Evolutionary conservation across 2,329 filamentous ascomycete genomes (phyloP).

Genomic region (Dothideomycetes sp.): DNA sequence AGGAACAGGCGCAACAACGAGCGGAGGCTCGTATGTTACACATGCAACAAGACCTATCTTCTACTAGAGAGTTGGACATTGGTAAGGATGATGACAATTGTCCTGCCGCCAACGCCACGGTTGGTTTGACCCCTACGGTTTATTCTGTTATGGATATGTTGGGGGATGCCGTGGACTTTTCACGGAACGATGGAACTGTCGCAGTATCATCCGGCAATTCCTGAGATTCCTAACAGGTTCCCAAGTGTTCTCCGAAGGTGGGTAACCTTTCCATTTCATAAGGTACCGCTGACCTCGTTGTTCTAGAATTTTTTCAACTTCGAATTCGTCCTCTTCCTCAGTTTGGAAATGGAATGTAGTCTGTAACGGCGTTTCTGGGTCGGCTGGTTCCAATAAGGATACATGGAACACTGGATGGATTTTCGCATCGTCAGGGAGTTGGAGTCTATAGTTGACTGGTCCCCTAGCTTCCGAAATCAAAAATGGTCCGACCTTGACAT

Average conservation of each 20-base stretch:
- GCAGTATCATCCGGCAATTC: neutral
- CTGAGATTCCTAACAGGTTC: neutral
- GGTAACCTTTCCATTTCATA: slow-evolving; percentile 1
- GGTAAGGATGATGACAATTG: neutral
- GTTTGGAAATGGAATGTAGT: slow-evolving; percentile 1
- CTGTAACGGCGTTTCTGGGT: slow-evolving; percentile 1
- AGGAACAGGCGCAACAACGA: neutral
- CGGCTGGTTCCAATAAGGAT: neutral
- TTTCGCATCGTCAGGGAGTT: slow-evolving; percentile 3
- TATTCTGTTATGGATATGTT: neutral
- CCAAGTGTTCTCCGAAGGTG: neutral
- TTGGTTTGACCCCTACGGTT: neutral
- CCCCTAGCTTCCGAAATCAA: slow-evolving; percentile 8
- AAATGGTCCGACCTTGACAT: slow-evolving; percentile 16
- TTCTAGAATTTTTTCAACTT: neutral
- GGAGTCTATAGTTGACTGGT: slow-evolving; percentile 1
- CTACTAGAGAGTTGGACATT: neutral
- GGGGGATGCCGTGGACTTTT: neutral
- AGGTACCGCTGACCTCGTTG: neutral
- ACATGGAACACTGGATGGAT: neutral
- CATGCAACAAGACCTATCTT: neutral
- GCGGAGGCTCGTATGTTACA: neutral
- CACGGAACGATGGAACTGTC: neutral
- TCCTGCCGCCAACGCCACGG: neutral
- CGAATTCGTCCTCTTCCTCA: neutral